Conservation (phyloP, 2,329 filamentous ascomycete species). For the Anthostomella pinea region DNA sequence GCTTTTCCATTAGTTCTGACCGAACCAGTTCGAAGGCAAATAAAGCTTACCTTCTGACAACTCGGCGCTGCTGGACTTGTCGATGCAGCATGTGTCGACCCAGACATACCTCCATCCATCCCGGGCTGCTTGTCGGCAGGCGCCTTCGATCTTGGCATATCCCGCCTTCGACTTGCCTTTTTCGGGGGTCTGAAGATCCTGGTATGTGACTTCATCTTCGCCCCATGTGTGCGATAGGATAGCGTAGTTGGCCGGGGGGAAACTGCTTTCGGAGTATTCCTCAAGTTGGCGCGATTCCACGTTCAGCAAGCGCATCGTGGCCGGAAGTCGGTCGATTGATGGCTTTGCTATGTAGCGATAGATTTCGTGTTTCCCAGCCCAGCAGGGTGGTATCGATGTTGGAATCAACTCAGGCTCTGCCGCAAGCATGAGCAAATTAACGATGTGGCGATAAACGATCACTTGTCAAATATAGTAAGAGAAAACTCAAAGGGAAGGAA, state of each 20-base stretch:
- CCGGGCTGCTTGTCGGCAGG: slow-evolving; percentile 6
- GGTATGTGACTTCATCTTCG: slow-evolving; percentile 13
- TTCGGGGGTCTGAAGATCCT: slow-evolving; percentile 7
- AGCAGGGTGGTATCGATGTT: too few relatives aligned
- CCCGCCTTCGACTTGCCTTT: slow-evolving; percentile 1
- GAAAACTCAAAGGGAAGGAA: too few relatives aligned
- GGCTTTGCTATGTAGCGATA: too few relatives aligned
- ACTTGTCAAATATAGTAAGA: too few relatives aligned
- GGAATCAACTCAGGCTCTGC: too few relatives aligned
- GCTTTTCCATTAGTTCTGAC: slow-evolving; percentile 4
- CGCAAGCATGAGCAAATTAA: too few relatives aligned
- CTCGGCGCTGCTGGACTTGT: slow-evolving; percentile 17
- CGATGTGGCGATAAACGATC: too few relatives aligned
- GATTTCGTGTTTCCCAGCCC: too few relatives aligned
- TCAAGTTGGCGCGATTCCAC: slow-evolving; percentile 2
- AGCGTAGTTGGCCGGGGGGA: slow-evolving; percentile 8
- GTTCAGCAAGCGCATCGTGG: slow-evolving; percentile 11
- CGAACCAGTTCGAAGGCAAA: background rate
- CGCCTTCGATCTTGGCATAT: slow-evolving; percentile 13
- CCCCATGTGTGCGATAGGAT: slow-evolving; percentile 16
- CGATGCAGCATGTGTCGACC: slow-evolving; percentile 20
- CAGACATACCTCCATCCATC: slow-evolving; percentile 10
- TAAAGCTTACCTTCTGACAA: slow-evolving; percentile 10
- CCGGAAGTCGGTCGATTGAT: too few relatives aligned
- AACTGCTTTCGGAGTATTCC: background rate